These are phyloP conservation scores for Hirsutella minnesotensis DNA, from an alignment of 2,329 filamentous ascomycete genomes.

Conservation along the genomic window DNA sequence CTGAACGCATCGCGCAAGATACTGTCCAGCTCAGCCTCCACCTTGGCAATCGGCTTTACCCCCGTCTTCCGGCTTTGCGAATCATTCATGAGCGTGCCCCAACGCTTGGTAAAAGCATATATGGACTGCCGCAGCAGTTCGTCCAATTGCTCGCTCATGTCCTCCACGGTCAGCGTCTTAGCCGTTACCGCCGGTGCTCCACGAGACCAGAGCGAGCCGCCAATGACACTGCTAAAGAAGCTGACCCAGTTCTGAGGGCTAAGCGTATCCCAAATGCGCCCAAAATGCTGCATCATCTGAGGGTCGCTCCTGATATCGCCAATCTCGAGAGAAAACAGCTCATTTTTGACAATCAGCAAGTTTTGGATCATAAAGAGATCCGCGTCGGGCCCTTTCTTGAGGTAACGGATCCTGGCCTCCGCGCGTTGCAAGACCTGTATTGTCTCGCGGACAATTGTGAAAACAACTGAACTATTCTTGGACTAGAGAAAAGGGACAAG, in stretches of 20 bases:
- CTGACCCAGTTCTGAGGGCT: constrained; percentile 45
- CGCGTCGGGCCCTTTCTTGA: constrained; percentile 51
- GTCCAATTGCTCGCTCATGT: constrained; percentile 54
- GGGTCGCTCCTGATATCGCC: constrained; percentile 48
- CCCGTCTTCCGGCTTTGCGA: constrained; percentile 34
- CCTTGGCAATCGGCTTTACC: constrained; percentile 36
- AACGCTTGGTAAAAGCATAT: constrained; percentile 49
- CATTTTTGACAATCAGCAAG: constrained; percentile 86
- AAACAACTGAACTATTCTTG: constrained; percentile 43
- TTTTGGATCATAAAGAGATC: constrained; percentile 94
- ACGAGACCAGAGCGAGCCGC: constrained; percentile 38
- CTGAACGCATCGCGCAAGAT: constrained; percentile 46
- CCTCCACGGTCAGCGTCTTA: constrained; percentile 34
- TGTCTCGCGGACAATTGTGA: constrained; percentile 76
- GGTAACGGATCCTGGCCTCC: constrained; percentile 55
- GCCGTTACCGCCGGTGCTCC: constrained; percentile 22
- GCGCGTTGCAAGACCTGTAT: constrained; percentile 73
- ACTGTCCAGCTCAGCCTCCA: constrained; percentile 44
- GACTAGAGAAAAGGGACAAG: constrained; percentile 6
- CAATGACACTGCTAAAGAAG: constrained; percentile 47
- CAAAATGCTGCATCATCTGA: constrained; percentile 45
- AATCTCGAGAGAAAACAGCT: constrained; percentile 92
- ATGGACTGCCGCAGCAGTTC: constrained; percentile 51
- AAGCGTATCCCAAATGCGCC: constrained; percentile 53
- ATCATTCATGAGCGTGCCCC: constrained; percentile 39